Conservation (phyloP, 2,329 filamentous ascomycete genomes). For the Fusarium robinianum region DNA sequence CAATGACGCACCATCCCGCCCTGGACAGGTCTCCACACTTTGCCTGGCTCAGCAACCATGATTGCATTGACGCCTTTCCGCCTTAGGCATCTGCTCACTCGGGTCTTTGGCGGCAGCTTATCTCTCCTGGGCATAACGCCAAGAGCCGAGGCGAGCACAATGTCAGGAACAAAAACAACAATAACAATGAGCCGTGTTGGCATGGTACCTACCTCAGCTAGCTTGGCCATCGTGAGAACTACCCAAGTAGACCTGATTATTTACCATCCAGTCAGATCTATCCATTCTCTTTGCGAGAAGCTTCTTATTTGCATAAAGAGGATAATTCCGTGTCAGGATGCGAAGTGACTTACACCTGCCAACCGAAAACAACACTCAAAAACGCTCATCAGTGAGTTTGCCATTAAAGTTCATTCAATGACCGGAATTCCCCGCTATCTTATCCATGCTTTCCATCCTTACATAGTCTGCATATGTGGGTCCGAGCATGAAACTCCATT, state of each 20-base stretch:
- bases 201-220: slow-evolving; percentile 15
- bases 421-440: too few relatives aligned
- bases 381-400: too few relatives aligned
- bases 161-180: slow-evolving; percentile 23
- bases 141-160: slow-evolving; percentile 16
- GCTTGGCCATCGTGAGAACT: slow-evolving; percentile 7
- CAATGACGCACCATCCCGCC: slow-evolving; percentile 38
- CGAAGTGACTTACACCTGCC: too few relatives aligned
- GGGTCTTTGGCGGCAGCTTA: slow-evolving; percentile 14
- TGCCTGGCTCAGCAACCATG: slow-evolving; percentile 35
- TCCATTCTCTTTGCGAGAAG: slow-evolving; percentile 54
- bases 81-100: slow-evolving; percentile 34
- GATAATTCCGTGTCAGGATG: too few relatives aligned
- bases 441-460: too few relatives aligned
- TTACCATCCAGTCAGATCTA: slow-evolving; percentile 50
- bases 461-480: too few relatives aligned
- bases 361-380: too few relatives aligned
- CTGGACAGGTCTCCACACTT: slow-evolving; percentile 31
- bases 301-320: too few relatives aligned
- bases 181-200: slow-evolving; percentile 15
- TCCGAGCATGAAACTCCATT: too few relatives aligned
- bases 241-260: slow-evolving; percentile 54
- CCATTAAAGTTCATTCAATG: too few relatives aligned
- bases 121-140: slow-evolving; percentile 8
- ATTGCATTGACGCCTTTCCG: slow-evolving; percentile 28